Percentiles rank a stretch among this genome's conserved stretches.
Conservation (phyloP, 768 basidiomycete genomes). For the Mycena alexandri region DNA sequence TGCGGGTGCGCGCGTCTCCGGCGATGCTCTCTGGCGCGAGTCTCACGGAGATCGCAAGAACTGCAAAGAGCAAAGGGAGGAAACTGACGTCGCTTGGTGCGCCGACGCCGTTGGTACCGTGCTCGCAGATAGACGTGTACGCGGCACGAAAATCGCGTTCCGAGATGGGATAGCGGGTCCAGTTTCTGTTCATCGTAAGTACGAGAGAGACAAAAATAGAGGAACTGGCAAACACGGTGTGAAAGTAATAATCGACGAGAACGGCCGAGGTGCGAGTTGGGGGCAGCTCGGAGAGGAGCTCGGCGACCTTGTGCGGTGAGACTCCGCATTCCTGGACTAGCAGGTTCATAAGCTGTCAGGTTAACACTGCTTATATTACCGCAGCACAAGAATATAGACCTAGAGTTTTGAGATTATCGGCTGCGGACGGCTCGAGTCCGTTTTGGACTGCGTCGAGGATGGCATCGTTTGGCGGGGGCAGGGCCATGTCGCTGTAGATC, state of each 20-base stretch:
- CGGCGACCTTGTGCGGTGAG: constrained; percentile 89
- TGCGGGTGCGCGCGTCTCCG: constrained; percentile 80
- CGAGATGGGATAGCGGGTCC: constrained; percentile 93
- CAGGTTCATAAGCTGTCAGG: too few species aligned
- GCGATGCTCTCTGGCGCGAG: constrained; percentile 88
- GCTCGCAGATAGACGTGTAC: constrained; percentile 72
- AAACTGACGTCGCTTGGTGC: constrained; percentile 83
- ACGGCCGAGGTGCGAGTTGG: constrained; percentile 80
- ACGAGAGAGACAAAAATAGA: neutral
- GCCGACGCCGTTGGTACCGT: constrained; percentile 70
- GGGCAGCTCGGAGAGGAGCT: constrained; percentile 90
- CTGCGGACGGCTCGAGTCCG: constrained; percentile 68
- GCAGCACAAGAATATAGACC: too few species aligned
- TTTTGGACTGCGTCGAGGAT: constrained; percentile 60
- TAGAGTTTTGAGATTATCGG: constrained; percentile 86
- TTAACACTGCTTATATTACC: too few species aligned
- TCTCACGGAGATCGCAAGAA: constrained; percentile 88
- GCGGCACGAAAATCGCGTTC: constrained; percentile 84
- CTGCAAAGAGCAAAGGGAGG: constrained; percentile 93
- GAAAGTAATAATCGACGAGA: constrained; percentile 87
- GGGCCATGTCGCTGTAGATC: constrained; percentile 13
- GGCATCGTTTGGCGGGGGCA: constrained; percentile 40
- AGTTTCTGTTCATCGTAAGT: constrained; percentile 70
- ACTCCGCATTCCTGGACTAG: constrained; percentile 94
- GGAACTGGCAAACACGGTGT: constrained; percentile 67